Conservation (phyloP, 306 rosid genomes). For the Cyclanthera cordifolia region DNA sequence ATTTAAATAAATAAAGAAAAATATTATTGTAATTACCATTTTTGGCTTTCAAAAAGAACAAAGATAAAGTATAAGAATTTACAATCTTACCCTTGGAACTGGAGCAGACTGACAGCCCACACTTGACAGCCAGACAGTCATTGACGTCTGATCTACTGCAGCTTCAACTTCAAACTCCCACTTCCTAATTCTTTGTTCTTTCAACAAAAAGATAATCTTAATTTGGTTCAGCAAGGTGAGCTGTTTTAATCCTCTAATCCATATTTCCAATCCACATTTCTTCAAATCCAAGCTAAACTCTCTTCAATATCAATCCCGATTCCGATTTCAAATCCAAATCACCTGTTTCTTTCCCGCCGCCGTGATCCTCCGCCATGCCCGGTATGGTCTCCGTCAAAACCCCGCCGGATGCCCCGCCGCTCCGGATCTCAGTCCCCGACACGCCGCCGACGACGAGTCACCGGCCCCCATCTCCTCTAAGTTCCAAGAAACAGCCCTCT, state of each 20-base stretch:
- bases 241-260: constrained; percentile 13
- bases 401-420: constrained; percentile 55
- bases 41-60: background rate
- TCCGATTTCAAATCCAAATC: background rate
- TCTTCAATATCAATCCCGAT: background rate
- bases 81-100: background rate
- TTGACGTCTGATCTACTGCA: constrained; percentile 20
- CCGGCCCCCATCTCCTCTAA: constrained; percentile 65
- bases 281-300: background rate
- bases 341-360: constrained; percentile 1
- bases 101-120: background rate
- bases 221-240: constrained; percentile 13
- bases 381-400: constrained; percentile 73
- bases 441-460: constrained; percentile 18
- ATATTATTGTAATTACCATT: too few species aligned
- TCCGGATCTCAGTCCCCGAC: constrained; percentile 52
- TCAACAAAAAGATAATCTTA: background rate
- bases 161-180: constrained; percentile 3
- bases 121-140: constrained; percentile 10
- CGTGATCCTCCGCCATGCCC: constrained; percentile 39
- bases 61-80: background rate
- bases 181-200: background rate
- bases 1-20: too few species aligned
- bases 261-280: background rate
- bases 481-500: constrained; percentile 48